These are phyloP conservation scores for Cystofilobasidium bisporidii DNA, from an alignment of 768 basidiomycete genomes.

Conservation along the genomic window DNA sequence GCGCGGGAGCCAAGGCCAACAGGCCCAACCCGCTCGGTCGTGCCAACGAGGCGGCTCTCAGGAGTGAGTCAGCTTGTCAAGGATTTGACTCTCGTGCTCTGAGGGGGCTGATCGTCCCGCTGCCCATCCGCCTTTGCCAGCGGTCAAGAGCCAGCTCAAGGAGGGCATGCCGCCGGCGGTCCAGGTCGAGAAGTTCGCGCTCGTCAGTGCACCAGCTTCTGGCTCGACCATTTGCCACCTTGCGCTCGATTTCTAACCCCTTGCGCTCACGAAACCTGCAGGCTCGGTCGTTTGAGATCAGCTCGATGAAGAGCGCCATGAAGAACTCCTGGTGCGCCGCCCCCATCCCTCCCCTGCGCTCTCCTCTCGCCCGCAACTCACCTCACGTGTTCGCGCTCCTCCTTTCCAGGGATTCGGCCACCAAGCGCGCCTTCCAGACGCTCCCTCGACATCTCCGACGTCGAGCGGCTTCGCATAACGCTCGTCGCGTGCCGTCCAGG, in stretches of 20 bases:
- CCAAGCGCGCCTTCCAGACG: conserved; percentile 81
- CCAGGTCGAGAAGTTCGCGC: conserved; percentile 79
- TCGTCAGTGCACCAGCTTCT: conserved; percentile 57
- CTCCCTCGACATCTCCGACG: conserved; percentile 83
- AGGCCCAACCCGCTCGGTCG: conserved; percentile 10
- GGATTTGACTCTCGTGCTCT: no score
- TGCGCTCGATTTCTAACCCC: no score
- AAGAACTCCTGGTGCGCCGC: conserved; percentile 56
- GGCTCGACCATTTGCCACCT: no score
- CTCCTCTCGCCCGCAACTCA: background rate
- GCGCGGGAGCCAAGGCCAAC: background rate
- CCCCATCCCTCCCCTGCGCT: background rate
- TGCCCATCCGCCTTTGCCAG: background rate
- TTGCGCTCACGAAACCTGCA: no score
- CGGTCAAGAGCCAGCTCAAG: conserved; percentile 13
- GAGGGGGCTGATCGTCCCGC: no score
- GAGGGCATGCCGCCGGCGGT: conserved; percentile 55
- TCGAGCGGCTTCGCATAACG: conserved; percentile 88
- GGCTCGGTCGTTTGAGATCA: conserved; percentile 81
- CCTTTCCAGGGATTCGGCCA: conserved; percentile 52
- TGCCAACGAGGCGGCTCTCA: conserved; percentile 19
- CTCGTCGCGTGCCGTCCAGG: conserved; percentile 76
- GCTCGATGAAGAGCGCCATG: conserved; percentile 81
- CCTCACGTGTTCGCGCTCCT: background rate
- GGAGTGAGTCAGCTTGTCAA: conserved; percentile 13